phyloP scores from a whole-genome alignment of 306 rosid genomes.

The Ziziphus jujuba region DNA sequence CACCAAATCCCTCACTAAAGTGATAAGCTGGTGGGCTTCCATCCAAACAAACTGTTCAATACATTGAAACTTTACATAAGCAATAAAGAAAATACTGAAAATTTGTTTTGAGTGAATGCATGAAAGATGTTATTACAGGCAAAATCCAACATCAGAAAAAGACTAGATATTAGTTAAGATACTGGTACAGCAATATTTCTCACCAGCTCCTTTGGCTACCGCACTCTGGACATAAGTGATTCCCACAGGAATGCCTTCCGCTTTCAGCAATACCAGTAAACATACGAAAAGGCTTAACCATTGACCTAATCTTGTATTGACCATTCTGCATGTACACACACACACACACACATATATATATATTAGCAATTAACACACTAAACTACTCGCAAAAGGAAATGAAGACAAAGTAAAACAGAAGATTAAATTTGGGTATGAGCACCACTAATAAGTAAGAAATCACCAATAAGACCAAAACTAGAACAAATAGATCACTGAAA shows the following conservation, averaged over 20 bases:
- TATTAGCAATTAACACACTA: background rate
- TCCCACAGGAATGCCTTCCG: constrained; percentile 56
- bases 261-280: constrained; percentile 38
- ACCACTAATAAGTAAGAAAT: no score
- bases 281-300: constrained; percentile 51
- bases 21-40: constrained; percentile 98
- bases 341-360: no score
- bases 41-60: constrained; percentile 83
- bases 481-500: background rate
- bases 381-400: constrained; percentile 14
- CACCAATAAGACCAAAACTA: no score
- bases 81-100: constrained; percentile 1
- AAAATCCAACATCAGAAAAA: constrained; percentile 13
- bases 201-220: constrained; percentile 85
- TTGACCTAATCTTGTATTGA: constrained; percentile 29
- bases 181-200: constrained; percentile 27
- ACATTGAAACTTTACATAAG: constrained; percentile 1
- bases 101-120: no score
- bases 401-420: constrained; percentile 7
- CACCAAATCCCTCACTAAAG: constrained; percentile 63
- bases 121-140: background rate
- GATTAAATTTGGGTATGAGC: no score
- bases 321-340: constrained; percentile 79
- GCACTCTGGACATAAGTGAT: constrained; percentile 65
- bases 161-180: background rate